Evolutionary conservation across 768 basidiomycete genomes (phyloP), one percentile per base, ranked within the genome.

Genomic region (Rhizopogon salebrosus): DNA sequence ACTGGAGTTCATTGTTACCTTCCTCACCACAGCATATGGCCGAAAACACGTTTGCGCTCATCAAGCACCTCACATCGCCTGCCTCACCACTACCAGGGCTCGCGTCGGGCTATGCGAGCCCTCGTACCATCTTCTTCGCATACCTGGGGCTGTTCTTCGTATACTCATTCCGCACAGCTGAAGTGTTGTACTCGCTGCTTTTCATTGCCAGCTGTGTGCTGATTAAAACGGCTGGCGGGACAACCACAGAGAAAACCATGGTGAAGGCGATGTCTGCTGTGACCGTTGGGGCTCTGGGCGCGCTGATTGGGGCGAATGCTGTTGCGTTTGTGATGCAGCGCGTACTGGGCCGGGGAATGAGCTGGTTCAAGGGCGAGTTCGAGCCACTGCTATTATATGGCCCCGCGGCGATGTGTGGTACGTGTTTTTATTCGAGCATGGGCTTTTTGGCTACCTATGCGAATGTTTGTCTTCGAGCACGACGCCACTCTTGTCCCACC

Each of bases 301-400:
- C 84, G 0, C 29, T 91, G 3, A 48, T 87, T 1, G 72, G 75
- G 1, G 83, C 89, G 0, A 94, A 95, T 57, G 54, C 77, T 1
- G 76, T 89, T 0, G 95, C 95, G 0, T 62, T 82, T 2, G 53
- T 90, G 11, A 87, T 95, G 83, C 66, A 70, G 24, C 63, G 65
- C 4, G 78, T 82, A 0, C 64, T 92, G 20, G 76, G 80, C 7
- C 86, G 80, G 66, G 77, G 81, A 0, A 80, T 95, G 80, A 89
- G 88, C 60, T 98, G 94, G 94, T 97, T 91, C 68, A 74, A 79
- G 14, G 79, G 75, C 38, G 89, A 90, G 55, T 77, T 84, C 58
- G 76, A 77, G 9, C 76, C 80, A 1, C 57, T 95, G 8, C 62
- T 77, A 20, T 68, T 97, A 20, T 98, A 91, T 62, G 88, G 78